Conservation (phyloP, 495 filamentous ascomycete species). For the Mycothermus thermophilus region DNA sequence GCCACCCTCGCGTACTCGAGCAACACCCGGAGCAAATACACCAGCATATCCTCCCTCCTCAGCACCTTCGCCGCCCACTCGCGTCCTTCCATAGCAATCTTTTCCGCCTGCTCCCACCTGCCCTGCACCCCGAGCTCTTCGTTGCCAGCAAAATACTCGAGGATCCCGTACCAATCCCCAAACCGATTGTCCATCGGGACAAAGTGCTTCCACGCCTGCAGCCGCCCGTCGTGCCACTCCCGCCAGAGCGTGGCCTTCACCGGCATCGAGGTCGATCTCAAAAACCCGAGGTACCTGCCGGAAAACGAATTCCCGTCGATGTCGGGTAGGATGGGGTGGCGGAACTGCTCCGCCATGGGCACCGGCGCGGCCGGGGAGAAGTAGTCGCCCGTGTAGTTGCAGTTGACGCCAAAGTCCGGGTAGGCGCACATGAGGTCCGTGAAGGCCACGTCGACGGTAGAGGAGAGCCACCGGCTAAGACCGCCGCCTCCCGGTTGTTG, state of each 20-base stretch:
- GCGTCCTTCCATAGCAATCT: slow-evolving; percentile 47
- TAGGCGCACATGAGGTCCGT: slow-evolving; percentile 29
- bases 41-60: slow-evolving; percentile 54
- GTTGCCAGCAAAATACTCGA: slow-evolving; percentile 69
- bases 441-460: slow-evolving; percentile 29
- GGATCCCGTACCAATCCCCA: slow-evolving; percentile 58
- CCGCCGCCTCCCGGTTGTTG: slow-evolving; percentile 4
- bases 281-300: slow-evolving; percentile 55
- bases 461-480: slow-evolving; percentile 25
- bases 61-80: slow-evolving; percentile 55
- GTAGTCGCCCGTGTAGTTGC: slow-evolving; percentile 37
- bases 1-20: slow-evolving; percentile 58
- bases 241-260: slow-evolving; percentile 63
- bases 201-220: slow-evolving; percentile 60
- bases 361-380: slow-evolving; percentile 25
- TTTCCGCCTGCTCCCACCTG: slow-evolving; percentile 25
- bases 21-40: slow-evolving; percentile 56
- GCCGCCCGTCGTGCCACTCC: slow-evolving; percentile 60
- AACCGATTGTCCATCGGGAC: slow-evolving; percentile 80
- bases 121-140: slow-evolving; percentile 21
- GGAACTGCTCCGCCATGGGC: slow-evolving; percentile 43
- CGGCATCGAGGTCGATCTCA: slow-evolving; percentile 47
- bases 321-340: slow-evolving; percentile 48
- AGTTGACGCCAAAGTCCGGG: slow-evolving; percentile 9
- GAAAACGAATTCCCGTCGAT: slow-evolving; percentile 63